phyloP scores from a whole-genome alignment of 2,329 filamentous ascomycete genomes.

The Ascochyta koolunga region DNA sequence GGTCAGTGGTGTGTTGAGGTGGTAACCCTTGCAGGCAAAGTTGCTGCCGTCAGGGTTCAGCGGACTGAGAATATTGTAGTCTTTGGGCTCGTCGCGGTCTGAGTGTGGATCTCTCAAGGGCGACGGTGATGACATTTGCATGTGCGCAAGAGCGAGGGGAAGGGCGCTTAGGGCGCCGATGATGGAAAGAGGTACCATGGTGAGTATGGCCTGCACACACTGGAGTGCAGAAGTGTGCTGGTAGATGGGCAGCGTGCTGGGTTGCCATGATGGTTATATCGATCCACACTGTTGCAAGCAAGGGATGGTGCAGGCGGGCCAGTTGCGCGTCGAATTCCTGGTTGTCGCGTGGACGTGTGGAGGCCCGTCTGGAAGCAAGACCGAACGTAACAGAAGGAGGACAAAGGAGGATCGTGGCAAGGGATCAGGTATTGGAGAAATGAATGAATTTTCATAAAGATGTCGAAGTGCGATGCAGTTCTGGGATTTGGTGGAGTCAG shows the following conservation, averaged over 20 bases:
- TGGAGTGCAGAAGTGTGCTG: slow-evolving; percentile 10
- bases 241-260: neutral
- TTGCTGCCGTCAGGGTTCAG: slow-evolving; percentile 65
- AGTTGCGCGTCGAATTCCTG: slow-evolving; percentile 38
- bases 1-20: slow-evolving; percentile 56
- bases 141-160: slow-evolving; percentile 49
- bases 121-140: slow-evolving; percentile 63
- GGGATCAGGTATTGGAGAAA: neutral
- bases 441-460: neutral
- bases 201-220: slow-evolving; percentile 22
- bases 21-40: slow-evolving; percentile 78
- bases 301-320: slow-evolving; percentile 23
- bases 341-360: slow-evolving; percentile 17
- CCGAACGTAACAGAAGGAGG: slow-evolving; percentile 7
- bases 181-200: slow-evolving; percentile 31
- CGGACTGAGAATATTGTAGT: slow-evolving; percentile 76
- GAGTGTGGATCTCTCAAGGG: slow-evolving; percentile 58
- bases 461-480: neutral
- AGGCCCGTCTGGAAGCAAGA: slow-evolving; percentile 1
- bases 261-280: slow-evolving; percentile 15
- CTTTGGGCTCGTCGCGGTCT: slow-evolving; percentile 54
- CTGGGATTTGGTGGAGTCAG: neutral
- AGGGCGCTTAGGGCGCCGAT: slow-evolving; percentile 32
- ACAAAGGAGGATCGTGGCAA: slow-evolving; percentile 1
- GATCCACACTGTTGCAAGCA: slow-evolving; percentile 18